Percentiles rank a stretch among this genome's conserved stretches.
These are phyloP conservation scores for Pestalotiopsis sp. DNA, from an alignment of 2,329 filamentous ascomycete species.

Conservation along the genomic window DNA sequence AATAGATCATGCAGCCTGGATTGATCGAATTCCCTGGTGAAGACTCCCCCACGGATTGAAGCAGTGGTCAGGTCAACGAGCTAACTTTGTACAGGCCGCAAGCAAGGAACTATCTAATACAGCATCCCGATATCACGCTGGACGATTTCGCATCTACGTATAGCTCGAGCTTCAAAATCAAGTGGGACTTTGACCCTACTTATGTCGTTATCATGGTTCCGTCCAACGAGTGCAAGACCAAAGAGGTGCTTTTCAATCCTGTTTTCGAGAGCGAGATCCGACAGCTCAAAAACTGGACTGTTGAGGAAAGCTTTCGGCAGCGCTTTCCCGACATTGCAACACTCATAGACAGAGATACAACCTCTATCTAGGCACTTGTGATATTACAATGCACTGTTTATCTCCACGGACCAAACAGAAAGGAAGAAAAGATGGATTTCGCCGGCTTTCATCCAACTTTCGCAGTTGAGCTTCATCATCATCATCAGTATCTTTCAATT, in stretches of 20 bases:
- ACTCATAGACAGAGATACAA: slow-evolving; percentile 27
- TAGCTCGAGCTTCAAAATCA: slow-evolving; percentile 33
- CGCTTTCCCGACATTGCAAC: slow-evolving; percentile 27
- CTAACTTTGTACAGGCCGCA: slow-evolving; percentile 25
- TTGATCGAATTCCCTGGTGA: slow-evolving; percentile 35
- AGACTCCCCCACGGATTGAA: background rate
- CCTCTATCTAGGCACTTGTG: background rate
- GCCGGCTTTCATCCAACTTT: no score
- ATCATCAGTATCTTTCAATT: no score
- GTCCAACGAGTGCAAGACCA: slow-evolving; percentile 17
- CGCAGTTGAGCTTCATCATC: no score
- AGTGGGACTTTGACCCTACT: slow-evolving; percentile 33
- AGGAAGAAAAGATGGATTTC: no score
- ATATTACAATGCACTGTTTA: no score
- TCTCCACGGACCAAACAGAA: no score
- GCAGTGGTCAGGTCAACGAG: background rate
- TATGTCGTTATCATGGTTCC: slow-evolving; percentile 26
- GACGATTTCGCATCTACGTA: slow-evolving; percentile 35
- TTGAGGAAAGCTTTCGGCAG: slow-evolving; percentile 28
- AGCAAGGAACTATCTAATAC: slow-evolving; percentile 32
- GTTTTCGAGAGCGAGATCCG: slow-evolving; percentile 34
- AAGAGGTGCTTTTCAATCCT: slow-evolving; percentile 29
- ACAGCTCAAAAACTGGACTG: slow-evolving; percentile 32
- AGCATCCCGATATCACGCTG: slow-evolving; percentile 31
- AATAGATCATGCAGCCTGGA: slow-evolving; percentile 32